These are phyloP conservation scores for Penicillium lividum DNA, from an alignment of 495 filamentous ascomycete species.

Conservation along the genomic window DNA sequence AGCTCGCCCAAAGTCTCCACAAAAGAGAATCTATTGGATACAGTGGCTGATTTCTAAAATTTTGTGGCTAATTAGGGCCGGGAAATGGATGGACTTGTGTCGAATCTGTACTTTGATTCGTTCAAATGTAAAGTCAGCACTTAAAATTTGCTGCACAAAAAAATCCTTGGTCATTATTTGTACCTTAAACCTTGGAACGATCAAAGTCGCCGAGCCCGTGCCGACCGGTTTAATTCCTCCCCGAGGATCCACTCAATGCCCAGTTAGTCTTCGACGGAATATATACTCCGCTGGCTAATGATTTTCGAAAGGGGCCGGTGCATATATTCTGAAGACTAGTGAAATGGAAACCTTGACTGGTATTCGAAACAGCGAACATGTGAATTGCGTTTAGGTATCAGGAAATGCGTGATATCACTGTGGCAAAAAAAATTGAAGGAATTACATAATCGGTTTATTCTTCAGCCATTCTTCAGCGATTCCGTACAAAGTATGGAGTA, in stretches of 20 bases:
- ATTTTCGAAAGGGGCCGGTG: not conserved
- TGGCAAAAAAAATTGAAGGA: too few relatives aligned
- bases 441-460: too few relatives aligned
- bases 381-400: too few relatives aligned
- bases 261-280: not conserved
- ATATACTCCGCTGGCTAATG: not conserved
- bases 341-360: not conserved
- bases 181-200: not conserved
- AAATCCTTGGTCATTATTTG: not conserved
- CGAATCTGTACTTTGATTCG: not conserved
- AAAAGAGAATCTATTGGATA: not conserved
- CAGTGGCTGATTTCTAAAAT: not conserved
- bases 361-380: too few relatives aligned
- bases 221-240: conserved; percentile 8
- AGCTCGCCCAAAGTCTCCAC: not conserved
- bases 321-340: not conserved
- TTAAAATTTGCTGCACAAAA: not conserved
- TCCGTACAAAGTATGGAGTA: too few relatives aligned
- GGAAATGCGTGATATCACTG: too few relatives aligned
- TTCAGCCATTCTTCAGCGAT: too few relatives aligned
- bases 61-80: not conserved
- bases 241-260: not conserved
- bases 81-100: not conserved
- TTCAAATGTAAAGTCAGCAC: not conserved
- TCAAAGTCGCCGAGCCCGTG: conserved; percentile 14